These are phyloP conservation scores for Pilasporangium apinafurcum DNA, from an alignment of 352 stramenopile species.

Conservation along the genomic window DNA sequence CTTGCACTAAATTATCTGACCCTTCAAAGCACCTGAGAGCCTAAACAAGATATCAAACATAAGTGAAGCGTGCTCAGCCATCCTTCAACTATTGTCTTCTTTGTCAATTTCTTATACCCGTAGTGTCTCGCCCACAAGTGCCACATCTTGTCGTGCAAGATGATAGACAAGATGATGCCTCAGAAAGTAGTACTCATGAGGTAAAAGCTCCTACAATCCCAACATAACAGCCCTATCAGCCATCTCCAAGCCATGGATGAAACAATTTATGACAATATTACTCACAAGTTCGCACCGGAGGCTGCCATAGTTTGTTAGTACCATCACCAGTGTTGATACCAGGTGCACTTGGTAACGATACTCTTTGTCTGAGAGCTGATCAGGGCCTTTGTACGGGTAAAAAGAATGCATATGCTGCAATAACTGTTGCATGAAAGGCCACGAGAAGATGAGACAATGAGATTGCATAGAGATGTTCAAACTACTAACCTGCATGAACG, in stretches of 20 bases:
- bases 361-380: conserved; percentile 47
- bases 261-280: background rate
- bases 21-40: conserved; percentile 69
- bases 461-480: background rate
- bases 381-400: conserved; percentile 79
- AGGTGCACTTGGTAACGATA: conserved; percentile 83
- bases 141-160: conserved; percentile 66
- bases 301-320: conserved; percentile 77
- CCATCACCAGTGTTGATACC: conserved; percentile 81
- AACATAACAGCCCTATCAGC: background rate
- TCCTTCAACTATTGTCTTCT: too few relatives aligned
- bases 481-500: conserved; percentile 38
- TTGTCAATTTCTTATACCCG: too few relatives aligned
- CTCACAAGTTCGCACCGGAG: conserved; percentile 62
- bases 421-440: conserved; percentile 23
- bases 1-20: conserved; percentile 56
- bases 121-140: conserved; percentile 64
- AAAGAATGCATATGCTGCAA: conserved; percentile 67
- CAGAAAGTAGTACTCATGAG: conserved; percentile 89
- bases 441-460: conserved; percentile 1
- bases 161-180: conserved; percentile 76
- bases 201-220: conserved; percentile 63
- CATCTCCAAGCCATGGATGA: background rate
- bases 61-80: too few relatives aligned
- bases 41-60: conserved; percentile 15